Evolutionary conservation across 352 stramenopile genomes (phyloP).

Genomic region (Phytophthora brassicae): DNA sequence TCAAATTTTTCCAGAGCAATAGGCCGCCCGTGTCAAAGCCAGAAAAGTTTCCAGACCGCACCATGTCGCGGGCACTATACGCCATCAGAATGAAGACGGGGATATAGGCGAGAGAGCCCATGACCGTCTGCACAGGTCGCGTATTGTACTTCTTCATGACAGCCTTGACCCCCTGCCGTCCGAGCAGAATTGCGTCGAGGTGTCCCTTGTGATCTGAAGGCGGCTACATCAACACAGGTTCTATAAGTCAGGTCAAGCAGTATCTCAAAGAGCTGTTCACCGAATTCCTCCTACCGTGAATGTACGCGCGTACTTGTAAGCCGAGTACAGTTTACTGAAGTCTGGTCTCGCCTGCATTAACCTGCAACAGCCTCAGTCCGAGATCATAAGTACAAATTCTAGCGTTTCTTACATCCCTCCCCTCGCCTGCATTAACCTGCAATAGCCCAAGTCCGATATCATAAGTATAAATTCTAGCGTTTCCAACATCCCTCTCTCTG

Average conservation of each 20-base stretch:
- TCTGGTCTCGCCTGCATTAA: conserved; percentile 57
- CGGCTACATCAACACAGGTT: conserved; percentile 34
- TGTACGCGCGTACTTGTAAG: conserved; percentile 73
- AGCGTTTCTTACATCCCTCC: neutral
- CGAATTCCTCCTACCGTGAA: conserved; percentile 51
- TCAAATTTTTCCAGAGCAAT: conserved; percentile 67
- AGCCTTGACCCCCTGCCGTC: conserved; percentile 49
- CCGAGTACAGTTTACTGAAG: conserved; percentile 66
- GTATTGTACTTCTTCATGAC: conserved; percentile 81
- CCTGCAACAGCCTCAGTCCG: conserved; percentile 16
- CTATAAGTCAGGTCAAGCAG: conserved; percentile 10
- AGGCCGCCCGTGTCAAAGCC: conserved; percentile 66
- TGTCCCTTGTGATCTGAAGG: conserved; percentile 44
- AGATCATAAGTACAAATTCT: conserved; percentile 1
- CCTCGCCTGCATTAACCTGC: conserved; percentile 45
- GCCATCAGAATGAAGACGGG: conserved; percentile 72
- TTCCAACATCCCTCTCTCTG: neutral
- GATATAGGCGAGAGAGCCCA: conserved; percentile 69
- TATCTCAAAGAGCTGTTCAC: neutral
- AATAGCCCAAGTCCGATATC: conserved; percentile 11
- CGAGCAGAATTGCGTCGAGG: conserved; percentile 50
- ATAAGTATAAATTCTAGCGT: neutral
- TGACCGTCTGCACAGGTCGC: conserved; percentile 60
- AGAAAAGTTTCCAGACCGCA: conserved; percentile 65
- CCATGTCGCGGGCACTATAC: conserved; percentile 77